These are phyloP conservation scores for Mortierella sp. DNA, from an alignment of 371 early-diverging fungal species.

Conservation along the genomic window DNA sequence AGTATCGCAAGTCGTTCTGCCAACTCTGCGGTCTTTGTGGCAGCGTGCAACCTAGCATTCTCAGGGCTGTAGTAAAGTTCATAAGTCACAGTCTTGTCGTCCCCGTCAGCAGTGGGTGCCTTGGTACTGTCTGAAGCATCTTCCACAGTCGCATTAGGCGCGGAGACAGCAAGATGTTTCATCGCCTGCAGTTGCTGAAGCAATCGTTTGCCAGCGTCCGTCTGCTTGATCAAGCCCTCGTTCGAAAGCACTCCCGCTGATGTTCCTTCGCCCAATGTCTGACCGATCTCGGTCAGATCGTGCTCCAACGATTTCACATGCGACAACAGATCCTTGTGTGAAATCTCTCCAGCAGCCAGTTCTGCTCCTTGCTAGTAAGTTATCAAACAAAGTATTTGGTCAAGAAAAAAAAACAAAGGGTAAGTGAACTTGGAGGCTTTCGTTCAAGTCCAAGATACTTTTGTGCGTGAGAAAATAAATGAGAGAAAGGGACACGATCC, in stretches of 20 bases:
- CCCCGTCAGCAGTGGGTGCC: conserved; percentile 43
- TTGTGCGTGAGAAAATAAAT: too few relatives aligned
- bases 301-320: conserved; percentile 75
- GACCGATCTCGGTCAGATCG: conserved; percentile 72
- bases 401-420: too few relatives aligned
- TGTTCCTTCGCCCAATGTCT: conserved; percentile 56
- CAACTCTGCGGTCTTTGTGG: conserved; percentile 72
- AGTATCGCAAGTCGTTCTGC: conserved; percentile 84
- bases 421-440: too few relatives aligned
- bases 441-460: too few relatives aligned
- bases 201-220: conserved; percentile 70
- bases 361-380: conserved; percentile 30
- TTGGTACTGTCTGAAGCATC: conserved; percentile 34
- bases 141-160: conserved; percentile 18
- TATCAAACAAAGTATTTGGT: conserved; percentile 9
- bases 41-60: conserved; percentile 66
- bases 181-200: conserved; percentile 75
- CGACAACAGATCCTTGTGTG: conserved; percentile 70
- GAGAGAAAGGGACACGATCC: too few relatives aligned
- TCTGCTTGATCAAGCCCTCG: conserved; percentile 55
- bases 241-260: conserved; percentile 36
- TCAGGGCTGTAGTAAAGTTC: conserved; percentile 84
- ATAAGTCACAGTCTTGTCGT: conserved; percentile 74
- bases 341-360: conserved; percentile 38
- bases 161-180: conserved; percentile 56